phyloP scores from a whole-genome alignment of 2,329 filamentous ascomycete species.

The Arthrinium phaeospermum region DNA sequence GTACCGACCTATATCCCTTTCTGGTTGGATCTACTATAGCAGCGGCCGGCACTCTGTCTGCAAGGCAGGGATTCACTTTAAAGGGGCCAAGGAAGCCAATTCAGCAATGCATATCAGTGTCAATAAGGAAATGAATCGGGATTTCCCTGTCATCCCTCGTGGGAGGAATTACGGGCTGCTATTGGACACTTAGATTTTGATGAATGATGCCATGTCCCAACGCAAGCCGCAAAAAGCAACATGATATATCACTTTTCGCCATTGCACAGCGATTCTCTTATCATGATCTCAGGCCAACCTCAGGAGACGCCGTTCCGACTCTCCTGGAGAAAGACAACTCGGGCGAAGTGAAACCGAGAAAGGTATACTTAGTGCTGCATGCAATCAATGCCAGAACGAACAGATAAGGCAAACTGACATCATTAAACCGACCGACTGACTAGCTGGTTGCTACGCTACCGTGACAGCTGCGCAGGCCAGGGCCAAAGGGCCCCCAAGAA shows the following conservation, averaged over 20 bases:
- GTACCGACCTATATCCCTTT: background rate
- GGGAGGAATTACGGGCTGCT: background rate
- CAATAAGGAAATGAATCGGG: constrained; percentile 7
- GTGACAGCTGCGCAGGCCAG: constrained; percentile 5
- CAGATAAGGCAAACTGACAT: background rate
- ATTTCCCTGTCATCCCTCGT: background rate
- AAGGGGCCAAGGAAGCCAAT: background rate
- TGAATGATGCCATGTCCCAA: background rate
- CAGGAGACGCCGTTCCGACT: background rate
- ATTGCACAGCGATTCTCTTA: background rate
- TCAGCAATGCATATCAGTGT: background rate
- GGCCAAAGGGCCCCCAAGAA: background rate
- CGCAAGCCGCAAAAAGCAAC: background rate
- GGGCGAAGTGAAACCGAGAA: constrained; percentile 2
- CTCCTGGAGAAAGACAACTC: background rate
- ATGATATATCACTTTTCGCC: background rate
- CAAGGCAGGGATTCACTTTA: background rate
- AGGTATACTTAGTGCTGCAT: background rate
- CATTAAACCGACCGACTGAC: constrained; percentile 3
- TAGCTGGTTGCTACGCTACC: constrained; percentile 15
- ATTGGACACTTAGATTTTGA: background rate
- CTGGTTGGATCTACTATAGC: background rate
- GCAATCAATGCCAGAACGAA: background rate
- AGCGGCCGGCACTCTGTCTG: background rate
- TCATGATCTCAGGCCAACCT: background rate